Evolutionary conservation across 2,329 filamentous ascomycete species (phyloP), one percentile per base, ranked within the genome.

Genomic region (Phialocephala sp.): DNA sequence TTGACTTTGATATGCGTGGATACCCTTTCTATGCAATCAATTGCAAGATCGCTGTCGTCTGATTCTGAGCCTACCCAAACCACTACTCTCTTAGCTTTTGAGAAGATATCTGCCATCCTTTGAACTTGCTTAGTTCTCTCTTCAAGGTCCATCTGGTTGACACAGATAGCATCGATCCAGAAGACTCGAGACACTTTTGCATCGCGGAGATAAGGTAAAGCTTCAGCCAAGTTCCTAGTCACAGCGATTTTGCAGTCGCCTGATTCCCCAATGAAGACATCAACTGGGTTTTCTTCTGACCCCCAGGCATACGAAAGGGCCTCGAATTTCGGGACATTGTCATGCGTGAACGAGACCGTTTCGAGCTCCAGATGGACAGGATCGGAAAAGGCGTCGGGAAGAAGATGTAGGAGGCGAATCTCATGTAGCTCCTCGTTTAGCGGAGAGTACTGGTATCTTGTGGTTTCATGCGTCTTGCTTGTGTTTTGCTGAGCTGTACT

Each of bases 41-140:
- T 52, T 18, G 62, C 62, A 32, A 62, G 22, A 27, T n/a, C 20
- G 45, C 57, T 67, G 24, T 62, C 52, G 6, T 35, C 22, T 8
- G 59, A 54, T 39, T 56, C 59, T 2, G 43, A 59, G 1, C 67
- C 67, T 65, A 69, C 24, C 64, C 65, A 69, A 32, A 63, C 57
- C 8, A 69, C 8, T 4, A 67, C 65, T 37, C 62, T 43, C 2
- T n/a, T 18, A 11, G 72, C 71, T 9, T 59, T 24, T 24, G 69
- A 57, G 55, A 68, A 75, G 12, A 74, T 68, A 2, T 68, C 54
- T n/a, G 64, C 64, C 72, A 72, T 75, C 14, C 66, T 52, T 4
- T 56, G 58, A 3, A 73, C 67, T 59, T 75, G 72, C 4, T 43
- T 39, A 14, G 60, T 66, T 11, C 67, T 61, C 57, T 73, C 72